Conservation (phyloP, 495 filamentous ascomycete species). For the Trichoderma reesei region DNA sequence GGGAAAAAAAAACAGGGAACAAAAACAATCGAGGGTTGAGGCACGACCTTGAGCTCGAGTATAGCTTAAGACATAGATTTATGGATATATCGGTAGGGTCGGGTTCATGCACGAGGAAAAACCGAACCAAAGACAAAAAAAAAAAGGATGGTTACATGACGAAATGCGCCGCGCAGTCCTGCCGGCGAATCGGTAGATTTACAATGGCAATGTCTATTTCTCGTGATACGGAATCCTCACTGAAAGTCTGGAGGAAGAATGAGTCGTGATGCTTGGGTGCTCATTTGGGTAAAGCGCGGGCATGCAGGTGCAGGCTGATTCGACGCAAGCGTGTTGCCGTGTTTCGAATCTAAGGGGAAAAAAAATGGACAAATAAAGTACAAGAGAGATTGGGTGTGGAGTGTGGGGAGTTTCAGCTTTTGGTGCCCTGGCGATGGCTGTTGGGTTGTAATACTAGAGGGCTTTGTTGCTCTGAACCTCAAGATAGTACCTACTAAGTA, state of each 20-base stretch:
- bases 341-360: constrained; percentile 1
- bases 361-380: neutral
- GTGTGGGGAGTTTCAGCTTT: constrained; percentile 3
- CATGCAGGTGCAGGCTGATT: neutral
- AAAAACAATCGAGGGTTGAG: neutral
- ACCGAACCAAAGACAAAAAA: too few relatives aligned
- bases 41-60: too few relatives aligned
- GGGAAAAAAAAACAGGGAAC: neutral
- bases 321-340: neutral
- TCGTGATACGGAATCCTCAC: too few relatives aligned
- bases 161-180: neutral
- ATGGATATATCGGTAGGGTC: neutral
- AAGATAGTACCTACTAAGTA: too few relatives aligned
- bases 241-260: too few relatives aligned
- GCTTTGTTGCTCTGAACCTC: too few relatives aligned
- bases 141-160: neutral
- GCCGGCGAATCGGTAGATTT: neutral
- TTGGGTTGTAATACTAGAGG: too few relatives aligned
- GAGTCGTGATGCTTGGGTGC: neutral
- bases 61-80: neutral
- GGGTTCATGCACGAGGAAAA: neutral
- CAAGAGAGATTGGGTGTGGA: neutral
- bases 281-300: neutral
- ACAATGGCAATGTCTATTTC: neutral
- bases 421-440: neutral